Base-by-base conservation (phyloP, 2,329 filamentous ascomycete genomes). In the Didymella pinodella region DNA sequence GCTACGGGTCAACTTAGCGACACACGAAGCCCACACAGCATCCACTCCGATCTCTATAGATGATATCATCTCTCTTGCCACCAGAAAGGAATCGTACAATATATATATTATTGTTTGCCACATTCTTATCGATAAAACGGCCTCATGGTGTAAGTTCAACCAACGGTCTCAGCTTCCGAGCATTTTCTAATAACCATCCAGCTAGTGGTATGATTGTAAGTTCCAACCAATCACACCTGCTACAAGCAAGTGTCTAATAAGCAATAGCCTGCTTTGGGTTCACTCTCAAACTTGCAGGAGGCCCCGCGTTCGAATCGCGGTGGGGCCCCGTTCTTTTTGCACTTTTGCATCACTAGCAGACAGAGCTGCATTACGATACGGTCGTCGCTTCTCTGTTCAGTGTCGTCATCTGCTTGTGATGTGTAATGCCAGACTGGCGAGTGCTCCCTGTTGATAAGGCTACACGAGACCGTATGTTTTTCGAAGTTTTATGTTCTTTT, bases 121-220 rank as follows among this genome's bases (percentile, higher is more conserved):
- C 16, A 1, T n/a, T 14, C 49, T 58, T 54, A 58, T 58, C 55
- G 54, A 57, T 57, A 57, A 58, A 58, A 58, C 55, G 55, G 55
- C 55, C 55, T 58, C 55, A 58, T 58, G 55, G 55, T 57, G 16
- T 36, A 36, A 32, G 31, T 32, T 32, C 31, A 32, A 32, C 31
- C 31, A 32, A 14, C 12, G 31, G 12, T 32, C 11, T 5, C 31
- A 32, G 12, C 31, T 32, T 31, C 31, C 12, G 31, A 32, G 12
- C 31, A 14, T 14, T 11, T 32, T 16, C 31, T 32, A 48, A 54
- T 16, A 54, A 40, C 34, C 26, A 28, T 41, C 2, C 44, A 54
- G 49, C 53, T 57, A 57, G 54, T 51, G 54, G 54, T 52, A 52
- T 57, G 54, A 57, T 54, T 54, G 50, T 53, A 47, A 46, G 50